These are phyloP conservation scores for Carnegiea gigantea DNA, from an alignment of 179 eudicot genomes.

Conservation along the genomic window DNA sequence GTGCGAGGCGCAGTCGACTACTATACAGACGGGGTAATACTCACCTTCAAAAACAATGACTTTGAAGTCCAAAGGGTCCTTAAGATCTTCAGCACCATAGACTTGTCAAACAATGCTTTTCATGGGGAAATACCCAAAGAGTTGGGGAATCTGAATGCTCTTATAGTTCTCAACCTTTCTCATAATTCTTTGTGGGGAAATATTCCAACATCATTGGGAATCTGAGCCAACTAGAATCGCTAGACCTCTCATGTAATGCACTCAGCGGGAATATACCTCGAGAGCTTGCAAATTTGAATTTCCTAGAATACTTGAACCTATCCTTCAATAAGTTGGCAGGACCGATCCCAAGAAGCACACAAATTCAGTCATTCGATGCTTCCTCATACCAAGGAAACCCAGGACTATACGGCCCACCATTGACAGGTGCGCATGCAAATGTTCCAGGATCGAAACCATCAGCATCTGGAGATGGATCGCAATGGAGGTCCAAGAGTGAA, in stretches of 20 bases:
- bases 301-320: constrained; percentile 14
- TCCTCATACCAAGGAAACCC: constrained; percentile 28
- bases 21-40: constrained; percentile 38
- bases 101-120: constrained; percentile 48
- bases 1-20: not conserved
- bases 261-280: constrained; percentile 43
- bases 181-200: constrained; percentile 34
- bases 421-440: not conserved
- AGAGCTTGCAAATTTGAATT: constrained; percentile 27
- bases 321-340: constrained; percentile 23
- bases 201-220: constrained; percentile 41
- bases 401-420: constrained; percentile 23
- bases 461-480: no score
- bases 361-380: constrained; percentile 17
- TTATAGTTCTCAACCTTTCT: constrained; percentile 44
- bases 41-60: constrained; percentile 40
- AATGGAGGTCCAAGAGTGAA: no score
- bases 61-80: constrained; percentile 42
- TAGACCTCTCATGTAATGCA: constrained; percentile 32
- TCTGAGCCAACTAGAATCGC: constrained; percentile 27
- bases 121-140: constrained; percentile 39
- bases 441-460: not conserved
- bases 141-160: constrained; percentile 35
- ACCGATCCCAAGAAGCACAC: constrained; percentile 18
- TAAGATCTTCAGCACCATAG: constrained; percentile 39